Evolutionary conservation across 371 early-diverging fungal genomes (phyloP).

Genomic region (Mortierella sp.): DNA sequence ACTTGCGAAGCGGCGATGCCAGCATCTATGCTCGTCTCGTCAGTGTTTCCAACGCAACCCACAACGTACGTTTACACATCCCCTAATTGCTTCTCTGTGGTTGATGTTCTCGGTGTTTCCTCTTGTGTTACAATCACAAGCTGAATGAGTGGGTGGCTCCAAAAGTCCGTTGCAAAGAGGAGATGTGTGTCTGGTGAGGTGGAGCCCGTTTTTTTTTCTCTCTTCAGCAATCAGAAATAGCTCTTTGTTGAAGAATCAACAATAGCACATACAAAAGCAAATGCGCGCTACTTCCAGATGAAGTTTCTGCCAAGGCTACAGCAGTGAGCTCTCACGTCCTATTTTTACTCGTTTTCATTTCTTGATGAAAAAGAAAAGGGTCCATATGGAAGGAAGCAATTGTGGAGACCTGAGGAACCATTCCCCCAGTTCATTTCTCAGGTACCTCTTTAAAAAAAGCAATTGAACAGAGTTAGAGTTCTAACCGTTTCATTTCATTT

Average conservation of each 20-base stretch:
- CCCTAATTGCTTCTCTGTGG: neutral
- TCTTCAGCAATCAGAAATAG: neutral
- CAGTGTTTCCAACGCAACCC: slow-evolving; percentile 14
- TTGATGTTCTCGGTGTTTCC: neutral
- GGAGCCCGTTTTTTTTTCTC: neutral
- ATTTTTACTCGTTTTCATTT: neutral
- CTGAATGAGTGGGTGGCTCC: neutral
- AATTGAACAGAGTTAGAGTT: neutral
- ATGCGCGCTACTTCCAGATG: neutral
- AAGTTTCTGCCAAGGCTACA: neutral
- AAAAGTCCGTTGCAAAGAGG: neutral
- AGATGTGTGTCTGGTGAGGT: neutral
- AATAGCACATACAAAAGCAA: neutral
- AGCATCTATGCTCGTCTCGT: slow-evolving; percentile 88
- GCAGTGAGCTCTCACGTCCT: slow-evolving; percentile 6
- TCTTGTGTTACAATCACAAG: neutral
- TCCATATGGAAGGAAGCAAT: neutral
- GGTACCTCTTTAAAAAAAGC: neutral
- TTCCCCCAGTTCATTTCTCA: neutral
- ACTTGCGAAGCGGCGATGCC: slow-evolving; percentile 73
- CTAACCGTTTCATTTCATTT: neutral
- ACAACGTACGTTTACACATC: neutral
- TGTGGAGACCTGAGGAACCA: neutral
- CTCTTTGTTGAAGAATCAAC: neutral
- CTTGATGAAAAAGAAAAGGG: neutral